Base-by-base conservation (phyloP, 2,329 filamentous ascomycete genomes). In the Fusarium bactridioides region DNA sequence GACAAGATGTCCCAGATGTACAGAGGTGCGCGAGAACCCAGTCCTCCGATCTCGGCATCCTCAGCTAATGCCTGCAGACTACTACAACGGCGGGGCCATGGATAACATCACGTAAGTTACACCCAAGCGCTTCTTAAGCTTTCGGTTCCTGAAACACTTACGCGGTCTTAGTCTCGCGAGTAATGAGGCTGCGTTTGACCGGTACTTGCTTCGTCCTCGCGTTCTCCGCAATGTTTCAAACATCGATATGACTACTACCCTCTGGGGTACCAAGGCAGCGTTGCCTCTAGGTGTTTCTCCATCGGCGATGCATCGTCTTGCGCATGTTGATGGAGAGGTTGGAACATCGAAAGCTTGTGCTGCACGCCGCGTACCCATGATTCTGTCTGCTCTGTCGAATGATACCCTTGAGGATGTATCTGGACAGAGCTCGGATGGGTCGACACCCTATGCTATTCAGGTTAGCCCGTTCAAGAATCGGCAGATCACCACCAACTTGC, bases 1-100 rank as follows among this genome's bases (percentile, higher is more conserved):
- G 60, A 44, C 5, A 63, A 63, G 27, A 57, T 63, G 27, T 44
- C 60, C 21, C 45, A 58, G 53, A 41, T 59, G 41, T 63, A 63
- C 15, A 29, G 60, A 23, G 60, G 60, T 63, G 38, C 25, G 23
- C 29, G 35, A 12, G 3, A 25, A 27, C 10, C 3, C 10, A 21
- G 9, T 3, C n/a, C 27, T 25, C 29, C 21, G 29, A 47, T 44
- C 23, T 25, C 29, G 40, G 29, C 7, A 21, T 25, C 8, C 3
- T 47, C 27, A 45, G 23, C 54, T 57, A 45, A 57, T 47, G 10
- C 27, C 21, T 31, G 3, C 29, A 57, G 54, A 57, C 38, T 57
- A 57, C 38, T 57, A 45, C n/a, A 57, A 57, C 23, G 54, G 40
- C 13, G 54, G 54, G 18, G 54, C 54, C 18, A 57, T 57, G 54